Percentiles rank a stretch among this genome's conserved stretches.
Evolutionary conservation across 1,139 yeast species (phyloP).

Genomic region (Saccharomyces pastorianus): DNA sequence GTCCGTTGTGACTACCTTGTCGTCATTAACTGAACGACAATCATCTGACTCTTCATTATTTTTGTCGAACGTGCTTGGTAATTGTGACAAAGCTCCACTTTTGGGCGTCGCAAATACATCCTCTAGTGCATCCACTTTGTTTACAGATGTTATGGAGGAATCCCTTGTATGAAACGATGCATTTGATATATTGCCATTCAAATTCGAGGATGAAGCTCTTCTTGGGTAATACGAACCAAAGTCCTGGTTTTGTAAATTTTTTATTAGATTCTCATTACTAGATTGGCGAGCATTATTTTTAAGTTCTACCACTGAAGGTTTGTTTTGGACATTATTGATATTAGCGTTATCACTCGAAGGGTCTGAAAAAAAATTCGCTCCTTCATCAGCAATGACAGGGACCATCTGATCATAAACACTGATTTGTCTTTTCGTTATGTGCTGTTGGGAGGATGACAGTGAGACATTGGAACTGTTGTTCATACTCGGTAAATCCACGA

Average conservation of each 20-base stretch:
- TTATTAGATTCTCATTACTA: constrained; percentile 18
- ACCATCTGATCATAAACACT: constrained; percentile 28
- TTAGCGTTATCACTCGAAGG: not conserved
- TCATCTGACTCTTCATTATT: constrained; percentile 1
- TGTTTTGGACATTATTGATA: not conserved
- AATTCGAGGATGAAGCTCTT: constrained; percentile 26
- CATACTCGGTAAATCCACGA: not conserved
- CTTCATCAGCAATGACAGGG: constrained; percentile 21
- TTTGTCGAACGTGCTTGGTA: constrained; percentile 1
- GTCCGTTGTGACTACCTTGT: constrained; percentile 4
- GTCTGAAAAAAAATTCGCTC: constrained; percentile 2
- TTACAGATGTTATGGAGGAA: constrained; percentile 15
- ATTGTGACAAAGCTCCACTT: constrained; percentile 8
- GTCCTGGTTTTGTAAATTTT: constrained; percentile 24
- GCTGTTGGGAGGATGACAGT: constrained; percentile 15
- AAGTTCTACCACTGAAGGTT: not conserved
- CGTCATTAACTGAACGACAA: not conserved
- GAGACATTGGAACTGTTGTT: constrained; percentile 26
- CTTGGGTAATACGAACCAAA: constrained; percentile 33
- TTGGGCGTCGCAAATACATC: constrained; percentile 23
- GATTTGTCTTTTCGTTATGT: constrained; percentile 10
- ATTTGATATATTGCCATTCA: constrained; percentile 18
- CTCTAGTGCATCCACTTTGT: constrained; percentile 12
- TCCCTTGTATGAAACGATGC: constrained; percentile 24
- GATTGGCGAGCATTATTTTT: constrained; percentile 2